Conservation (phyloP, 2,329 filamentous ascomycete species). For the Trichoderma sp. region DNA sequence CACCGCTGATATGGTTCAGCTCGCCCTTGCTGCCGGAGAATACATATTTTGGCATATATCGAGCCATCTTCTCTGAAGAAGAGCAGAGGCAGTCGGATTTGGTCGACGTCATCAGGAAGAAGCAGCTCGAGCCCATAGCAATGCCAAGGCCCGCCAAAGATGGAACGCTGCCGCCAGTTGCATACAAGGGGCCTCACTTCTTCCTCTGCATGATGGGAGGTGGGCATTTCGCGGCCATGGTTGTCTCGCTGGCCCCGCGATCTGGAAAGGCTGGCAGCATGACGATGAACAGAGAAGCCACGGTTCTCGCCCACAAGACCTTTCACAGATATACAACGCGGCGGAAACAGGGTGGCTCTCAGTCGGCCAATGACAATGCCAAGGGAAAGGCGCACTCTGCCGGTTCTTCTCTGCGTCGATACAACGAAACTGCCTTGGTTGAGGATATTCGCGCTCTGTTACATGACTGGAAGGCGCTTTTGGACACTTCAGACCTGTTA, state of each 20-base stretch:
- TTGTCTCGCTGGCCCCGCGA: conserved; percentile 84
- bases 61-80: conserved; percentile 71
- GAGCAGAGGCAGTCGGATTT: conserved; percentile 67
- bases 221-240: conserved; percentile 95
- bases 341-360: conserved; percentile 92
- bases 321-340: conserved; percentile 97
- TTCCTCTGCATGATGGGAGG: conserved; percentile 99
- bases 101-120: conserved; percentile 68
- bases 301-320: conserved; percentile 91
- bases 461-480: conserved; percentile 79
- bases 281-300: conserved; percentile 79
- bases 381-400: conserved; percentile 94
- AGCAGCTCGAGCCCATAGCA: conserved; percentile 70
- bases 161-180: conserved; percentile 55
- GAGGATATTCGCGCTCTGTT: conserved; percentile 85
- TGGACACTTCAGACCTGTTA: conserved; percentile 80
- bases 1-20: conserved; percentile 82
- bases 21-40: conserved; percentile 75
- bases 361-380: conserved; percentile 91
- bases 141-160: conserved; percentile 59
- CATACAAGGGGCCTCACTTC: conserved; percentile 75
- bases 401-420: conserved; percentile 82
- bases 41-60: conserved; percentile 82
- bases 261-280: conserved; percentile 64
- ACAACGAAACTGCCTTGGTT: conserved; percentile 88